Percentiles rank a stretch among this genome's conserved stretches.
Evolutionary conservation across 1,139 yeast species (phyloP).

Genomic region (Waltiozyma sp.): DNA sequence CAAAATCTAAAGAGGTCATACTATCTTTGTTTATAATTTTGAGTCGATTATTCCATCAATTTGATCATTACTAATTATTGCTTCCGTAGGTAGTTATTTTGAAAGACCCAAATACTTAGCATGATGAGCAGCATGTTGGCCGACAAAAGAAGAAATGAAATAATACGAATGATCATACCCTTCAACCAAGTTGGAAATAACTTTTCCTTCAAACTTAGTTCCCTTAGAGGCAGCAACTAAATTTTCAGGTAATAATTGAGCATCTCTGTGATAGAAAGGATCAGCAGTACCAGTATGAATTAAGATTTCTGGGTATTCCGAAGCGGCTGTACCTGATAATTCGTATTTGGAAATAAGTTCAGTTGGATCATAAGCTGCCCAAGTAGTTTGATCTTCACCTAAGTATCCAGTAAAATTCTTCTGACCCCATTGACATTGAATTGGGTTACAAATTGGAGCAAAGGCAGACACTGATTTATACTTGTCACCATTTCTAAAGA

Average conservation of each 20-base stretch:
- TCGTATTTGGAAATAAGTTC: conserved; percentile 47
- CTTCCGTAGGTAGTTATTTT: conserved; percentile 8
- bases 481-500: conserved; percentile 57
- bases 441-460: conserved; percentile 82
- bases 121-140: conserved; percentile 79
- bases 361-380: conserved; percentile 78
- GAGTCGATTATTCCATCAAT: too few species aligned
- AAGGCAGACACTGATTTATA: conserved; percentile 84
- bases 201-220: conserved; percentile 48
- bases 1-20: too few species aligned
- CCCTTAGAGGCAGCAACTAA: conserved; percentile 53
- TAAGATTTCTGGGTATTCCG: conserved; percentile 36
- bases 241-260: conserved; percentile 69
- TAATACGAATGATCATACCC: conserved; percentile 91
- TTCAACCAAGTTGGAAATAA: conserved; percentile 55
- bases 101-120: conserved; percentile 61
- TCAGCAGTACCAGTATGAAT: conserved; percentile 81
- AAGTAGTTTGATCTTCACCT: conserved; percentile 42
- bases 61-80: too few species aligned
- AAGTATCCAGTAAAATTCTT: conserved; percentile 75
- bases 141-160: conserved; percentile 72
- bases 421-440: conserved; percentile 71
- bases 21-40: too few species aligned
- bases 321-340: conserved; percentile 17
- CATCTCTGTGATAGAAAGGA: conserved; percentile 48